Evolutionary conservation across 2,329 filamentous ascomycete genomes (phyloP), one percentile per base, ranked within the genome.

Genomic region (Penicillium sp.): DNA sequence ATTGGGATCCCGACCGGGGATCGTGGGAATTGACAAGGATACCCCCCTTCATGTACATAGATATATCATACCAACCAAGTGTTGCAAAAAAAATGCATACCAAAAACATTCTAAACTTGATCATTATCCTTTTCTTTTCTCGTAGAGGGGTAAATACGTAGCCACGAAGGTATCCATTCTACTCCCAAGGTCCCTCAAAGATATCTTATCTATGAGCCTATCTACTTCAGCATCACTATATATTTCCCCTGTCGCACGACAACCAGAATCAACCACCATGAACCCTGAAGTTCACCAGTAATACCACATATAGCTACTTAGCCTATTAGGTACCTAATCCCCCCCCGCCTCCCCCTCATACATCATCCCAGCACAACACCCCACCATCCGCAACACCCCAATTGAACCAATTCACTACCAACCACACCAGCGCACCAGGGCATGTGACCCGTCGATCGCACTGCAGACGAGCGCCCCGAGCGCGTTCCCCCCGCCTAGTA

Each of bases 381-480:
- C 24, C 9, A 13, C n/a, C 15, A 8, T 35, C 50, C 50, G 9
- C 22, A 33, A 37, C 9, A 10, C 33, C 33, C 10, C 6, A 49
- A 53, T 53, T 58, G 33, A 49, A 53, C 37, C n/a, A 56, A 53
- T 19, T 40, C 38, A 24, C 59, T 56, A 26, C 64, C 60, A 61
- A 63, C 59, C 58, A 59, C 33, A 60, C 44, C 17, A 44, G 30
- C 53, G 42, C 50, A 61, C 61, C 49, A 22, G 45, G 49, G 53
- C 67, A 70, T 70, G 66, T 70, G 68, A 70, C 66, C 53, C 17
- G 58, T 68, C 62, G 64, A 61, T 67, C 62, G 53, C 47, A 22
- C 40, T 62, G 56, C 56, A 44, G 5, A 50, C 42, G 19, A 50
- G 54, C 55, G 62, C 55, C 57, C 60, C 44, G 64, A 63, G 50